These are phyloP conservation scores for Avena atlantica DNA, from an alignment of 176 grass and related monocot genomes.

Conservation along the genomic window DNA sequence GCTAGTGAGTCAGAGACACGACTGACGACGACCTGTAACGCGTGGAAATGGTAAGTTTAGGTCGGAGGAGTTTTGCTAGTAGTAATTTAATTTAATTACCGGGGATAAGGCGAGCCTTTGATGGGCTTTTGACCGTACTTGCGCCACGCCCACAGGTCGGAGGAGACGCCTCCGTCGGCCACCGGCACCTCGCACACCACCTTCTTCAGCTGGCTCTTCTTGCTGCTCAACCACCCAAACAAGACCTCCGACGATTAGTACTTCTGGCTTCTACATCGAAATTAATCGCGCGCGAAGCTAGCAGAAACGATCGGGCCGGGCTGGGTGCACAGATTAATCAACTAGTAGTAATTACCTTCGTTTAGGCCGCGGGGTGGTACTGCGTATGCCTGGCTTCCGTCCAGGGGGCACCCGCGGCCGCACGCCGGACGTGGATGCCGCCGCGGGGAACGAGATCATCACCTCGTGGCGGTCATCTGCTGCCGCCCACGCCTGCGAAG, in stretches of 20 bases:
- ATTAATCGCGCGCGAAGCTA: slow-evolving; percentile 7
- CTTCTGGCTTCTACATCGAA: not conserved
- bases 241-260: not conserved
- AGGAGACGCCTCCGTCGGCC: slow-evolving; percentile 66
- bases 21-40: slow-evolving; percentile 3
- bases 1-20: not conserved
- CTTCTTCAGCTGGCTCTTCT: slow-evolving; percentile 91
- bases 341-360: slow-evolving; percentile 38
- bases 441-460: slow-evolving; percentile 56
- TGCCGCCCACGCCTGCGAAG: slow-evolving; percentile 15
- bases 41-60: slow-evolving; percentile 30
- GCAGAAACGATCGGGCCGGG: too few species aligned
- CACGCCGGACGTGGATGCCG: slow-evolving; percentile 31
- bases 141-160: slow-evolving; percentile 97
- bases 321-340: not conserved
- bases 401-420: slow-evolving; percentile 25
- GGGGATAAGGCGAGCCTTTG: slow-evolving; percentile 96
- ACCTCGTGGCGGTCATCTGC: slow-evolving; percentile 43
- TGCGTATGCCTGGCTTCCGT: slow-evolving; percentile 47
- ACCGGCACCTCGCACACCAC: slow-evolving; percentile 82
- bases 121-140: slow-evolving; percentile 99
- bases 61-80: not conserved
- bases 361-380: slow-evolving; percentile 41
- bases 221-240: slow-evolving; percentile 44
- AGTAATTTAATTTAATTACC: slow-evolving; percentile 45